Percentiles rank a stretch among this genome's conserved stretches.
Conservation (phyloP, 1,284 basidiomycete genomes). For the Cryptococcus hybrid region DNA sequence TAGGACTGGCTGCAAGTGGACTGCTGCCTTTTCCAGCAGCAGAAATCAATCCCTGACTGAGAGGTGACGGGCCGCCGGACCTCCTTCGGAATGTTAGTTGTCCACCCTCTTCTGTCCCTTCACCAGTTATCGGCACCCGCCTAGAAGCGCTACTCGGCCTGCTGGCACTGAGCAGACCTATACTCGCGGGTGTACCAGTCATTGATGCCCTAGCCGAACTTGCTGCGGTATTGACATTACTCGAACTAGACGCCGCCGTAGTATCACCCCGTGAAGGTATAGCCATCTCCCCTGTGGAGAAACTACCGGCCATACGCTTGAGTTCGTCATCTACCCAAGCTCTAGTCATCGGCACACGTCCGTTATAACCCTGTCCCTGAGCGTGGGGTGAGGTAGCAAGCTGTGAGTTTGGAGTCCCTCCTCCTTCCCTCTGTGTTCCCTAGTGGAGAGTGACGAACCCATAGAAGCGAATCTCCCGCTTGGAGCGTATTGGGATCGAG, state of each 20-base stretch:
- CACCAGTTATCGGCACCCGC: not conserved
- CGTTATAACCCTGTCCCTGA: not conserved
- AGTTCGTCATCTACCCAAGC: constrained; percentile 45
- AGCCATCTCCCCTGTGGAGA: constrained; percentile 7
- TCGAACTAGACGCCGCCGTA: not conserved
- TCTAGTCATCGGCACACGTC: constrained; percentile 39
- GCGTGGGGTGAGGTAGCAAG: not conserved
- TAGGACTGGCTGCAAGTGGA: constrained; percentile 5
- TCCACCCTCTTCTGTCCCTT: not conserved
- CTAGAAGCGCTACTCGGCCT: constrained; percentile 15
- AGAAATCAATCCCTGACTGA: constrained; percentile 6
- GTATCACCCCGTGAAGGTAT: not conserved
- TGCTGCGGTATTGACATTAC: not conserved
- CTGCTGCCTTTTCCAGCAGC: not conserved
- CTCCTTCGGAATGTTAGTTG: constrained; percentile 8
- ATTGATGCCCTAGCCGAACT: not conserved
- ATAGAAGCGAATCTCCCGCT: not conserved
- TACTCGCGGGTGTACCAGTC: constrained; percentile 7
- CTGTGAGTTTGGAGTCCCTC: not conserved
- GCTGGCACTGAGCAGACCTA: constrained; percentile 24
- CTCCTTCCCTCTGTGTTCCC: not conserved
- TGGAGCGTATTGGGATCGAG: not conserved
- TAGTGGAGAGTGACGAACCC: not conserved
- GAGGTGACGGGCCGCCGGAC: constrained; percentile 16
- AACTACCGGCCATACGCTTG: constrained; percentile 42